These are phyloP conservation scores for Pyrus bretschneideri DNA, from an alignment of 306 rosid species.

Conservation along the genomic window DNA sequence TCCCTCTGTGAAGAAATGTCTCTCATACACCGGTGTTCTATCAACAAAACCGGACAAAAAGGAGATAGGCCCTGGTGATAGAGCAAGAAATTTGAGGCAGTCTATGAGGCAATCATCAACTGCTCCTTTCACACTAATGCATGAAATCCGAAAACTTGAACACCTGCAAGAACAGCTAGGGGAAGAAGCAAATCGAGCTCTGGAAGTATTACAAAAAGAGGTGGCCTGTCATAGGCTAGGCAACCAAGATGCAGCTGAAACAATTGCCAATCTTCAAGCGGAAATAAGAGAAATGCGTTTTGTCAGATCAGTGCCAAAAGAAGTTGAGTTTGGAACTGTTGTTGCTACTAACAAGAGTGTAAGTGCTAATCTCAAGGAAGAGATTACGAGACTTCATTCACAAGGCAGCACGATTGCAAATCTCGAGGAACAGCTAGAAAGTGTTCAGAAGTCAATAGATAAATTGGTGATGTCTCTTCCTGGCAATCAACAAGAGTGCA, in stretches of 20 bases:
- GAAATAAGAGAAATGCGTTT: constrained; percentile 91
- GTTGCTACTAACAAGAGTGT: constrained; percentile 75
- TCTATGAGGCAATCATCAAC: constrained; percentile 90
- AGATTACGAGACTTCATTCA: constrained; percentile 93
- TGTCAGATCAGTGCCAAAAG: constrained; percentile 51
- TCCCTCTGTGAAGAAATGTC: constrained; percentile 78
- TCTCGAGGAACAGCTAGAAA: constrained; percentile 98
- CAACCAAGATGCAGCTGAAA: constrained; percentile 98
- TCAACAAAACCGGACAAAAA: constrained; percentile 39
- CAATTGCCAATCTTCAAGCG: constrained; percentile 90
- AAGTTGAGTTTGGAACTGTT: constrained; percentile 67
- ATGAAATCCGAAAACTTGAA: constrained; percentile 98
- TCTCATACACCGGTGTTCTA: constrained; percentile 66
- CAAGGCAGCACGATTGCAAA: constrained; percentile 96
- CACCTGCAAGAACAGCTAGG: constrained; percentile 98
- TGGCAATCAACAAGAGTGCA: constrained; percentile 47
- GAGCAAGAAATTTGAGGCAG: constrained; percentile 69
- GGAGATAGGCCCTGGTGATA: constrained; percentile 43
- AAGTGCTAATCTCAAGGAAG: constrained; percentile 95
- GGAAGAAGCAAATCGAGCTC: constrained; percentile 94
- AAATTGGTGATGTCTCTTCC: constrained; percentile 98
- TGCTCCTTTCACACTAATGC: constrained; percentile 97
- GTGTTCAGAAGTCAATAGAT: constrained; percentile 96
- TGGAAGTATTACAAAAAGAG: constrained; percentile 93
- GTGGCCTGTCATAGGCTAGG: constrained; percentile 98